Evolutionary conservation across 1,284 basidiomycete genomes (phyloP).

Genomic region (Stygiomarasmius scandens): DNA sequence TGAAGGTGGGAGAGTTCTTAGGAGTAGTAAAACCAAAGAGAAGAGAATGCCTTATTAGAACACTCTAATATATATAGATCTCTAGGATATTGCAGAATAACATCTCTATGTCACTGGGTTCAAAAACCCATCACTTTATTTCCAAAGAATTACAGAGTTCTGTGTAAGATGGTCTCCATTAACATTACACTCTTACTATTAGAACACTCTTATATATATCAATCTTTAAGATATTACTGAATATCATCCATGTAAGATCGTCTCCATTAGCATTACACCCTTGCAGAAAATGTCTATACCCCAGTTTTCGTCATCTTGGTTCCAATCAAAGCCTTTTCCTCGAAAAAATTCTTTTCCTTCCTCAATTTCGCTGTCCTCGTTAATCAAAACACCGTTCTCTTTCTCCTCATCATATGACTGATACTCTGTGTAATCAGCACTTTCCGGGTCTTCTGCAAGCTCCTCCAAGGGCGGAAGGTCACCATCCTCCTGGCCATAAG

Average conservation of each 20-base stretch:
- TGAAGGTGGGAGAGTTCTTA: background rate
- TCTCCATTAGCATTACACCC: slow-evolving; percentile 8
- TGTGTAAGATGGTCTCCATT: too few species aligned
- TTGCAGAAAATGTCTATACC: slow-evolving; percentile 16
- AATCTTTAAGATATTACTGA: too few species aligned
- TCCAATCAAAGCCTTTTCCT: slow-evolving; percentile 13
- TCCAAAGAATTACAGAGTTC: too few species aligned
- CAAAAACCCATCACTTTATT: too few species aligned
- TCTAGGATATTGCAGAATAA: too few species aligned
- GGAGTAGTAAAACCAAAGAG: background rate
- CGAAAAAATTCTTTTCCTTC: background rate
- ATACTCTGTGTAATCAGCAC: background rate
- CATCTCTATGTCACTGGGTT: too few species aligned
- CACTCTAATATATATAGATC: too few species aligned
- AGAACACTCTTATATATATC: too few species aligned
- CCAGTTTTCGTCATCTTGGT: slow-evolving; percentile 16
- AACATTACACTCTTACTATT: too few species aligned
- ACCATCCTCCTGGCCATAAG: slow-evolving; percentile 10
- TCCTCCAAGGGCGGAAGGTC: background rate
- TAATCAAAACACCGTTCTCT: slow-evolving; percentile 12
- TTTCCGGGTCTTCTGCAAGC: background rate
- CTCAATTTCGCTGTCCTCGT: slow-evolving; percentile 15
- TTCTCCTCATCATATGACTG: background rate
- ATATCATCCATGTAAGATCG: too few species aligned
- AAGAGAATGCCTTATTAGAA: background rate